Base-by-base conservation (phyloP, 495 filamentous ascomycete species). In the Penicillium paxilli region DNA sequence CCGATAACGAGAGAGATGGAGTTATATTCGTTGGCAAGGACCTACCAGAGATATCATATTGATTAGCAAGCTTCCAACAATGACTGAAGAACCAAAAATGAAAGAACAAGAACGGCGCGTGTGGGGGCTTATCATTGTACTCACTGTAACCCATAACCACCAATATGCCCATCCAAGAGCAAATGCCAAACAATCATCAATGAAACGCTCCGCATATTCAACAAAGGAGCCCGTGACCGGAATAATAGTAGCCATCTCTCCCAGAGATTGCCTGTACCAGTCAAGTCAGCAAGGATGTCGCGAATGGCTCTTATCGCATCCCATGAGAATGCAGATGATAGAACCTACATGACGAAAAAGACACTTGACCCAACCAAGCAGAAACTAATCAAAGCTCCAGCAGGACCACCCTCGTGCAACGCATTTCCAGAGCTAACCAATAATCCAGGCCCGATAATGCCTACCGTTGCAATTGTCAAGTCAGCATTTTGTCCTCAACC, bases 311-410 rank as follows among this genome's bases (percentile, higher is more conserved):
- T 1, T 0, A 4, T 41, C 12, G 38, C 20, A 19, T 41, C 10
- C 8, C 38, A 19, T 12, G 10, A 41, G 35, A 38, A n/a, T 19
- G n/a, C n/a, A n/a, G n/a, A n/a, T n/a, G n/a, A n/a, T n/a, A n/a
- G n/a, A n/a, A 48, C 51, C 22, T 0, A 73, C 79, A 83, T 83
- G 20, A 85, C 81, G 56, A 82, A 83, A 57, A 84, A 89, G 7
- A 86, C 85, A 41, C 87, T 77, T 52, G 85, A 75, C 0, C 80
- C 81, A 48, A 83, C 73, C 35, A 88, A 66, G 5, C 75, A 78
- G 53, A 88, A 89, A 25, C 82, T 82, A 58, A 89, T 87, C 37
- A 88, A 62, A 24, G 85, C 67, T 0, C 84, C 82, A 0, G 78
- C 84, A 33, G 85, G 85, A 0, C 86, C 85, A 48, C 83, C 84